Percentiles rank a stretch among this genome's conserved stretches.
phyloP scores from a whole-genome alignment of 805 yeast species.

The Ogataea glucozyma region DNA sequence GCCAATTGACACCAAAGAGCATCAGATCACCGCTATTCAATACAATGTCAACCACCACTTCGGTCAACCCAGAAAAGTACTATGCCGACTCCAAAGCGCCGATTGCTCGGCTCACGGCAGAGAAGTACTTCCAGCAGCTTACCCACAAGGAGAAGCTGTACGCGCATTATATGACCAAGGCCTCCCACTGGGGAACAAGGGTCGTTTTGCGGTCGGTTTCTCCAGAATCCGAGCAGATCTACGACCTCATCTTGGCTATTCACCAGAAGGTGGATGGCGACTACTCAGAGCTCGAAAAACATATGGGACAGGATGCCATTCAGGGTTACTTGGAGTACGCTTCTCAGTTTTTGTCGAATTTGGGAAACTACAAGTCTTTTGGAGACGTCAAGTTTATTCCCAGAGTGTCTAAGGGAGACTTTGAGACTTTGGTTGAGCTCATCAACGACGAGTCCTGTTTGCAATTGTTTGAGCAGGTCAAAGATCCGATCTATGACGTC shows the following conservation, averaged over 20 bases:
- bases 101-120: slow-evolving; percentile 66
- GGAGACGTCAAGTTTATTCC: slow-evolving; percentile 91
- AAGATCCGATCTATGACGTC: slow-evolving; percentile 50
- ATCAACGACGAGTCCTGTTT: slow-evolving; percentile 38
- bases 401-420: slow-evolving; percentile 46
- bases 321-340: slow-evolving; percentile 65
- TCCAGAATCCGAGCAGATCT: slow-evolving; percentile 75
- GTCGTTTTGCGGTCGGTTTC: slow-evolving; percentile 80
- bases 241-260: slow-evolving; percentile 63
- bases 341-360: slow-evolving; percentile 70
- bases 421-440: slow-evolving; percentile 48
- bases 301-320: slow-evolving; percentile 39
- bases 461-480: slow-evolving; percentile 44
- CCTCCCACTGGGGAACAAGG: slow-evolving; percentile 81
- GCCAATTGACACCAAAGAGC: neutral
- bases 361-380: slow-evolving; percentile 82
- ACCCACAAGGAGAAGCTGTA: slow-evolving; percentile 61
- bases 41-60: slow-evolving; percentile 1
- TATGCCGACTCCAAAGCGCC: slow-evolving; percentile 70
- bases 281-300: slow-evolving; percentile 38
- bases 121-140: slow-evolving; percentile 65
- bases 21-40: neutral
- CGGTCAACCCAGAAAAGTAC: slow-evolving; percentile 28
- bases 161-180: slow-evolving; percentile 82
- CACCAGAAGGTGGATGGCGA: slow-evolving; percentile 55